Evolutionary conservation across 2,329 filamentous ascomycete species (phyloP).

Genomic region (Xylariomycetidae sp.): DNA sequence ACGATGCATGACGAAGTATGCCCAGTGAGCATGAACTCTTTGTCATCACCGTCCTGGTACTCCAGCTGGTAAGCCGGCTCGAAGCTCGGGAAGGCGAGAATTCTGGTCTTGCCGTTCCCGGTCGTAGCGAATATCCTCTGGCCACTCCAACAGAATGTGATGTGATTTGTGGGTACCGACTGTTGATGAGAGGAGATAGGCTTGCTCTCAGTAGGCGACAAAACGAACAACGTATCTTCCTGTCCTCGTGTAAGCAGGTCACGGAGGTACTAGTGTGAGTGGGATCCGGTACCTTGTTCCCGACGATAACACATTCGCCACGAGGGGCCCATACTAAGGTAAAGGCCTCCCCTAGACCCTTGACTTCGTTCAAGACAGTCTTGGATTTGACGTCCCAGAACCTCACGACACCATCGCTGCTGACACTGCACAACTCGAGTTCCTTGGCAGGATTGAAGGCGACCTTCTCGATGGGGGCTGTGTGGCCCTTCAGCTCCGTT

Average conservation of each 20-base stretch:
- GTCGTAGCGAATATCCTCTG: conserved; percentile 65
- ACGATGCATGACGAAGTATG: conserved; percentile 69
- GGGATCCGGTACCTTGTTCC: conserved; percentile 53
- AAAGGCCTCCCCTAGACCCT: conserved; percentile 59
- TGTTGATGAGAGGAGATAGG: conserved; percentile 56
- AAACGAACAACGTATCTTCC: conserved; percentile 56
- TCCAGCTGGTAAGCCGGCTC: conserved; percentile 47
- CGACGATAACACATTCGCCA: conserved; percentile 63
- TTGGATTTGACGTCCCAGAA: conserved; percentile 78
- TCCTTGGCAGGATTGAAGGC: conserved; percentile 74
- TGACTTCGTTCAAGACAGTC: conserved; percentile 63
- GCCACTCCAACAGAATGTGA: conserved; percentile 68
- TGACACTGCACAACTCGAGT: conserved; percentile 69
- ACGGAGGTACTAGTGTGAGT: background rate
- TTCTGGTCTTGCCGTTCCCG: conserved; percentile 62
- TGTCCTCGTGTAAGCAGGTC: conserved; percentile 22
- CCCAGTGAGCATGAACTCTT: conserved; percentile 59
- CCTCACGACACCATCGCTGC: conserved; percentile 66
- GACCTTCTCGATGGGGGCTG: conserved; percentile 63
- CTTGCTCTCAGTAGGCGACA: conserved; percentile 53
- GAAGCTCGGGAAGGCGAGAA: conserved; percentile 62
- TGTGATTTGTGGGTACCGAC: conserved; percentile 61
- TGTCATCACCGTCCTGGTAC: conserved; percentile 35
- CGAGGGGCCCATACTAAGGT: conserved; percentile 70
- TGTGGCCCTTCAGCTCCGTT: conserved; percentile 66